Evolutionary conservation across 164 flowering plant species (phyloP).

Genomic region (Magnolia officinalis): DNA sequence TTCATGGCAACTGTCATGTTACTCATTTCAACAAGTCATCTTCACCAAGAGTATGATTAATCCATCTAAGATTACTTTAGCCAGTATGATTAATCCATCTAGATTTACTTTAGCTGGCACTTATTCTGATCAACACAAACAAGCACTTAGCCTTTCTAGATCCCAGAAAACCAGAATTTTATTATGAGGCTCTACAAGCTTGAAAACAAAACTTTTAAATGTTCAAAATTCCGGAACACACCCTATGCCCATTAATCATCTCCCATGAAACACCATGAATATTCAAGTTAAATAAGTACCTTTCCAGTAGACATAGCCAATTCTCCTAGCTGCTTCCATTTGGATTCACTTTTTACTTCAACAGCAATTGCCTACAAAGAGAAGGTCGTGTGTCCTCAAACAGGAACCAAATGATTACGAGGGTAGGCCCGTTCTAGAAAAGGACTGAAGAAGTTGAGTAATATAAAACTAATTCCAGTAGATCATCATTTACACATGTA

Average conservation of each 20-base stretch:
- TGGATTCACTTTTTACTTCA: constrained; percentile 84
- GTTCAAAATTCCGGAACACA: not conserved
- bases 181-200: not conserved
- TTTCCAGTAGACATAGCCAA: constrained; percentile 93
- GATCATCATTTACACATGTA: not conserved
- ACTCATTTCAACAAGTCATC: no score
- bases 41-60: no score
- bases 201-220: not conserved
- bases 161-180: not conserved
- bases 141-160: not conserved
- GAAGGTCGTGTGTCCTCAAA: constrained; percentile 1
- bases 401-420: not conserved
- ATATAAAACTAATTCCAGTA: not conserved
- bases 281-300: constrained; percentile 31
- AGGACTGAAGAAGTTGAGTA: not conserved
- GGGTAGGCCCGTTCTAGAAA: not conserved
- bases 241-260: not conserved
- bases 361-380: constrained; percentile 70
- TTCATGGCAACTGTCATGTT: no score
- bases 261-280: not conserved
- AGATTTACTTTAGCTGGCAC: not conserved
- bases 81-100: not conserved
- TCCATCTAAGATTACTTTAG: no score
- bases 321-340: constrained; percentile 99
- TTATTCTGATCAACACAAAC: not conserved